phyloP scores from a whole-genome alignment of 2,329 filamentous ascomycete genomes.

The Hysterium pulicare region DNA sequence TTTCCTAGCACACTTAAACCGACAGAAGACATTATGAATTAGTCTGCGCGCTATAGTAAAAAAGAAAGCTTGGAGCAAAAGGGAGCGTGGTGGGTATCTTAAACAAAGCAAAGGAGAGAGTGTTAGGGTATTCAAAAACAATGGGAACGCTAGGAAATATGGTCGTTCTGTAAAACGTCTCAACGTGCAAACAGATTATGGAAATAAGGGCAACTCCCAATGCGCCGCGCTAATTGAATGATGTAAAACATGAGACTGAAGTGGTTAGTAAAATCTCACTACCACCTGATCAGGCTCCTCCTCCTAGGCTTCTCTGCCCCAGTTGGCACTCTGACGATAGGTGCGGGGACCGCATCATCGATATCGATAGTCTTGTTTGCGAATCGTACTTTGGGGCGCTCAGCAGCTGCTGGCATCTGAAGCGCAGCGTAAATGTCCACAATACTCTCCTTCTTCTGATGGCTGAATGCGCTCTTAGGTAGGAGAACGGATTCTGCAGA shows the following conservation, averaged over 20 bases:
- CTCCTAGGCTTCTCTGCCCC: background rate
- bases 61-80: background rate
- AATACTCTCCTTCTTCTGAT: background rate
- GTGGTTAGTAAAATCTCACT: background rate
- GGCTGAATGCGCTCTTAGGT: background rate
- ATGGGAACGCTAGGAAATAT: background rate
- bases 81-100: background rate
- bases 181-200: background rate
- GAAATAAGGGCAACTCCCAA: background rate
- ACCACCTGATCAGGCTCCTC: background rate
- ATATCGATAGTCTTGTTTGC: background rate
- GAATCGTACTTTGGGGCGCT: background rate
- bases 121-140: constrained; percentile 1
- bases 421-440: constrained; percentile 1
- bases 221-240: background rate
- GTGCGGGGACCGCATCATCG: background rate
- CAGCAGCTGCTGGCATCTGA: background rate
- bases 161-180: background rate
- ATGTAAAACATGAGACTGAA: background rate
- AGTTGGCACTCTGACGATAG: background rate
- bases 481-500: background rate
- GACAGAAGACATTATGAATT: constrained; percentile 2
- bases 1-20: no score
- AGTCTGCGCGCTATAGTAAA: background rate
- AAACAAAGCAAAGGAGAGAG: background rate